phyloP scores from a whole-genome alignment of 306 rosid genomes.

The Potentilla sterilis region DNA sequence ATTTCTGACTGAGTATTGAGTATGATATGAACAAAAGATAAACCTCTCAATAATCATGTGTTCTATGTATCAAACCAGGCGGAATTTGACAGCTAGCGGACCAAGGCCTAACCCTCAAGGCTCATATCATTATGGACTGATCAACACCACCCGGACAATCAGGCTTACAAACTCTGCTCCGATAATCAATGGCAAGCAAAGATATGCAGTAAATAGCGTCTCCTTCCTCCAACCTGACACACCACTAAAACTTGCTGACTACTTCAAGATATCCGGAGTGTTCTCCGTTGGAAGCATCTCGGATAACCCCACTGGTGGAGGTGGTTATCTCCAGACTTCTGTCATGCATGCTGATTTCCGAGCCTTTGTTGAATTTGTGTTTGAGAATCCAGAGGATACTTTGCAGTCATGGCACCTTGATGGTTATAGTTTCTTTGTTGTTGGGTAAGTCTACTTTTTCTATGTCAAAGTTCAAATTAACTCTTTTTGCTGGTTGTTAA shows the following conservation, averaged over 20 bases:
- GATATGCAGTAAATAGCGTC: constrained; percentile 77
- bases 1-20: too few relatives aligned
- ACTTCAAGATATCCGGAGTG: constrained; percentile 74
- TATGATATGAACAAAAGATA: neutral
- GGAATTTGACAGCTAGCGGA: constrained; percentile 88
- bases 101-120: constrained; percentile 98
- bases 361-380: constrained; percentile 60
- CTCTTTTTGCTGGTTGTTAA: neutral
- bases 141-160: constrained; percentile 66
- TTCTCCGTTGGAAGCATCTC: constrained; percentile 62
- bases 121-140: constrained; percentile 77
- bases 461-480: neutral
- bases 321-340: constrained; percentile 67
- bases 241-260: constrained; percentile 81
- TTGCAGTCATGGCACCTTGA: constrained; percentile 82
- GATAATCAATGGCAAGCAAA: constrained; percentile 65
- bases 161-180: constrained; percentile 71
- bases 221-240: constrained; percentile 76
- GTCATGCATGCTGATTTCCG: constrained; percentile 76
- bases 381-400: constrained; percentile 68
- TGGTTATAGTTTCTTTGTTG: constrained; percentile 76
- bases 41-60: neutral
- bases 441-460: constrained; percentile 51
- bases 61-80: constrained; percentile 35
- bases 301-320: constrained; percentile 55